Evolutionary conservation across 805 yeast genomes (phyloP).

Genomic region (Nakazawaea ishiwadae): DNA sequence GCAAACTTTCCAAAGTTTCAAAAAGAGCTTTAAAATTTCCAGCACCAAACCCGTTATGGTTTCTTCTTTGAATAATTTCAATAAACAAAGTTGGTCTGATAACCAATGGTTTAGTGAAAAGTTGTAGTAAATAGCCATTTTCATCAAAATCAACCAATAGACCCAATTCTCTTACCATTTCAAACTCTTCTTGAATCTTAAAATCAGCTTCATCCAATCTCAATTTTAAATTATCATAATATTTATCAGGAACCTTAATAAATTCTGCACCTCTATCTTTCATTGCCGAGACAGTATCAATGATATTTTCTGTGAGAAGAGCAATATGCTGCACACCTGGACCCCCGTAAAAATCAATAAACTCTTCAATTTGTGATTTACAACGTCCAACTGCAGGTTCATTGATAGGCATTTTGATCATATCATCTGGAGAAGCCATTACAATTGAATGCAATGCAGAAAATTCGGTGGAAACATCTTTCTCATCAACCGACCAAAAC

Average conservation of each 20-base stretch:
- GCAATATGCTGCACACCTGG: conserved; percentile 89
- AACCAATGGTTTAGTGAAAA: conserved; percentile 71
- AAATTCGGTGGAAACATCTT: conserved; percentile 62
- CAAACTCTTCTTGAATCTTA: conserved; percentile 47
- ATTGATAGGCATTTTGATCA: conserved; percentile 75
- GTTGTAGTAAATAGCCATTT: conserved; percentile 70
- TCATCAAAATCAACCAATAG: conserved; percentile 77
- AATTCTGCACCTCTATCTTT: conserved; percentile 65
- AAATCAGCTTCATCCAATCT: conserved; percentile 41
- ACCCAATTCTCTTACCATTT: conserved; percentile 42
- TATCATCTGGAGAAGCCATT: conserved; percentile 64
- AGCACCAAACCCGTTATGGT: conserved; percentile 84
- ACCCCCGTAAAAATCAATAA: conserved; percentile 66
- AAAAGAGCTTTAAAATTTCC: conserved; percentile 83
- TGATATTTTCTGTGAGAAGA: conserved; percentile 54
- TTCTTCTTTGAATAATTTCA: conserved; percentile 75
- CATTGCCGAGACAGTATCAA: conserved; percentile 50
- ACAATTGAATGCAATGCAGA: conserved; percentile 72
- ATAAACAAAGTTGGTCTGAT: conserved; percentile 81
- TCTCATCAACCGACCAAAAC: conserved; percentile 84
- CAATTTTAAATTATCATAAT: conserved; percentile 47
- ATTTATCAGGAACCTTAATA: conserved; percentile 51
- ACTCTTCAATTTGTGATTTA: conserved; percentile 80
- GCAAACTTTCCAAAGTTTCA: conserved; percentile 78
- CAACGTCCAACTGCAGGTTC: conserved; percentile 72